A percentile compares a stretch with the other conserved stretches of the same genome.
phyloP scores from a whole-genome alignment of 106 monocot species.

The Allium sativum region DNA sequence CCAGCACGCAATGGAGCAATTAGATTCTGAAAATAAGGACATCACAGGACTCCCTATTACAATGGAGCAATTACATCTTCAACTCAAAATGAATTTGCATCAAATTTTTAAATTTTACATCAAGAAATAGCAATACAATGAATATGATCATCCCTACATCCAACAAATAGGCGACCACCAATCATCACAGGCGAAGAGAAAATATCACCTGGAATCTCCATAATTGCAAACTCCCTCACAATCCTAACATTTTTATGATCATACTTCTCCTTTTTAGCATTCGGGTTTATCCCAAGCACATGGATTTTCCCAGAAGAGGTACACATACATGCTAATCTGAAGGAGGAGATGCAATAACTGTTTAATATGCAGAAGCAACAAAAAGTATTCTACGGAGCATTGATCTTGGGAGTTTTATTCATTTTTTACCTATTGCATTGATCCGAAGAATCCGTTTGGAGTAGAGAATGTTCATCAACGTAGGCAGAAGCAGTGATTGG shows the following conservation, averaged over 20 bases:
- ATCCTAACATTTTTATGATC: background rate
- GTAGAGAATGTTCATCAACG: conserved; percentile 51
- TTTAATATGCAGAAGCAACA: too few species aligned
- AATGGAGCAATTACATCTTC: too few species aligned
- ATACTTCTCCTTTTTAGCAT: conserved; percentile 15
- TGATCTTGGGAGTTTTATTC: background rate
- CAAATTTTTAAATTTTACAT: too few species aligned
- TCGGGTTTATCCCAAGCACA: conserved; percentile 38
- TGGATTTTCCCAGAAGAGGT: conserved; percentile 64
- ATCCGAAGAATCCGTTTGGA: conserved; percentile 22
- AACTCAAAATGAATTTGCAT: too few species aligned
- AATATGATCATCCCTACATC: conserved; percentile 81
- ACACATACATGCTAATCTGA: conserved; percentile 72
- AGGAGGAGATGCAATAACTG: background rate
- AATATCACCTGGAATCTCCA: conserved; percentile 48
- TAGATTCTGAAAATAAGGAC: too few species aligned
- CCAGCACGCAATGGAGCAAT: too few species aligned
- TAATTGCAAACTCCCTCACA: conserved; percentile 39
- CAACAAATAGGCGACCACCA: conserved; percentile 68
- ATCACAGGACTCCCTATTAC: too few species aligned
- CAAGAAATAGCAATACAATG: conserved; percentile 27
- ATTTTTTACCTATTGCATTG: conserved; percentile 34
- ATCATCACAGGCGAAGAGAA: conserved; percentile 96
- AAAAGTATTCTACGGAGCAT: background rate
- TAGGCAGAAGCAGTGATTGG: conserved; percentile 79